A percentile compares a stretch with the other conserved stretches of the same genome.
These are phyloP conservation scores for Haematococcus lacustris DNA, from an alignment of 139 green algal species.

Conservation along the genomic window DNA sequence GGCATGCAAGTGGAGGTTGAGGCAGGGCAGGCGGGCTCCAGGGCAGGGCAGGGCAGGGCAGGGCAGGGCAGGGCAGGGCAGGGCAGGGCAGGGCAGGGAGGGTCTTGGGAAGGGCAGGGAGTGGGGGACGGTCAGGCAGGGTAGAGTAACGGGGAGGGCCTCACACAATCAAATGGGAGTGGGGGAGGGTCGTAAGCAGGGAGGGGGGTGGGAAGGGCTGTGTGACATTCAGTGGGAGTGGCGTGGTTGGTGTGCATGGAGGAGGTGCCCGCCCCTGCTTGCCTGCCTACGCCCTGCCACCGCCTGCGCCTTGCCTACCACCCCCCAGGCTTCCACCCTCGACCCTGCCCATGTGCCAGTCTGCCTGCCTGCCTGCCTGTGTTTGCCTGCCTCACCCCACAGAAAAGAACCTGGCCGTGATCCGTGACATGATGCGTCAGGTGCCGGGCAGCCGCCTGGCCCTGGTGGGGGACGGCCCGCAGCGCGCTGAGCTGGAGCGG, in stretches of 20 bases:
- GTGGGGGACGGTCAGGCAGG: too few species aligned
- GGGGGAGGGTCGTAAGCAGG: too few species aligned
- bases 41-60: background rate
- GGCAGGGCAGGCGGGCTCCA: background rate
- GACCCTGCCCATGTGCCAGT: background rate
- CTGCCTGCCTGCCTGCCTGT: background rate
- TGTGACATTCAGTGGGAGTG: too few species aligned
- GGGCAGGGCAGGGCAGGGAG: too few species aligned
- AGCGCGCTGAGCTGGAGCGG: constrained; percentile 41
- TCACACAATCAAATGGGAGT: too few species aligned
- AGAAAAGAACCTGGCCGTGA: constrained; percentile 75
- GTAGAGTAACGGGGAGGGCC: background rate
- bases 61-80: background rate
- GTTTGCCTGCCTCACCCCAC: background rate
- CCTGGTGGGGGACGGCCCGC: constrained; percentile 91
- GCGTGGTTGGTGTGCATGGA: too few species aligned
- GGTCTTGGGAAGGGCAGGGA: too few species aligned
- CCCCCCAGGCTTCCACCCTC: background rate
- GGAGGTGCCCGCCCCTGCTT: too few species aligned
- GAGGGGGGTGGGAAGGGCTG: too few species aligned
- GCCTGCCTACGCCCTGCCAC: too few species aligned
- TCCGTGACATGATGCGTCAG: constrained; percentile 63
- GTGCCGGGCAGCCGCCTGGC: constrained; percentile 64
- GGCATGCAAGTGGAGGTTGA: background rate
- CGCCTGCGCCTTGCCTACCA: too few species aligned